Evolutionary conservation across 73 alveolate species (phyloP), one percentile per base, ranked within the genome.

Genomic region (Effrenium voratum): DNA sequence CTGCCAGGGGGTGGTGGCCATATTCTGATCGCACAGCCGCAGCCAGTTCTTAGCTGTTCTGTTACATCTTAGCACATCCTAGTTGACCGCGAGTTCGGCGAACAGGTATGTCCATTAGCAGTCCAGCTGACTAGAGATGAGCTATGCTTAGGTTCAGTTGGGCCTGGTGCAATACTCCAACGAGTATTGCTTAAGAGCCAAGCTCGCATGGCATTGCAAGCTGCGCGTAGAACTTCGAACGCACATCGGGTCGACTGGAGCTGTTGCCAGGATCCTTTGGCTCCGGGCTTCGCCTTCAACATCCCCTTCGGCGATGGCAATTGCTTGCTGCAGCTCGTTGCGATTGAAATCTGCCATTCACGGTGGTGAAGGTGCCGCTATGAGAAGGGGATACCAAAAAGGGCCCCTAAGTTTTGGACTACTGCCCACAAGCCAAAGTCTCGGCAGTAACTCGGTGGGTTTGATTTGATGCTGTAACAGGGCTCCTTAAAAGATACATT

Each of bases 211-310:
- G n/a, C n/a, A n/a, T n/a, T n/a, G n/a, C n/a, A n/a, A n/a, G n/a
- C n/a, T n/a, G n/a, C n/a, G n/a, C n/a, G n/a, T n/a, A n/a, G n/a
- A n/a, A n/a, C n/a, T n/a, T n/a, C n/a, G n/a, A n/a, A n/a, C n/a
- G n/a, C n/a, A n/a, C n/a, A n/a, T n/a, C n/a, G n/a, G n/a, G n/a
- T n/a, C n/a, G n/a, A n/a, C n/a, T n/a, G n/a, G n/a, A n/a, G n/a
- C n/a, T 52, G 26, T 8, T 30, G 49, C 26, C 52, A 90, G 97
- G 97, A 90, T 32, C 97, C 97, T 1, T 43, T 90, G 76, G 97
- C 97, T 0, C 97, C 97, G 1, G 97, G 97, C 6, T 90, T 90
- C 22, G 97, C 97, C 88, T 90, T 90, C 76, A 90, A 90, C 97
- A 90, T 90, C 26, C 97, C 97, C 55, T 90, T 90, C 40, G 97